These are phyloP conservation scores for Chimonanthus salicifolius DNA, from an alignment of 164 flowering plant genomes.

Conservation along the genomic window DNA sequence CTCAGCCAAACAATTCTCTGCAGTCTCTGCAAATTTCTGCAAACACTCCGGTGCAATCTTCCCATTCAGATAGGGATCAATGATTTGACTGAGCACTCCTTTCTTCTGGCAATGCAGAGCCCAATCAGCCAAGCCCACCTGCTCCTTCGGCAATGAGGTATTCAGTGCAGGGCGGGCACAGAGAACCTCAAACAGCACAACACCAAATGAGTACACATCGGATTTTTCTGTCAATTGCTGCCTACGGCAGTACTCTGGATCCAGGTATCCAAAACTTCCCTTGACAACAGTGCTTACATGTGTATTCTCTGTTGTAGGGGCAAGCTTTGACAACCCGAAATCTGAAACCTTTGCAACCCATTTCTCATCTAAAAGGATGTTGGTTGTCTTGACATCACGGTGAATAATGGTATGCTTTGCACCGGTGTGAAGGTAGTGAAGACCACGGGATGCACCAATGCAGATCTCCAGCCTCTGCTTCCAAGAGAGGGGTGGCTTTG, in stretches of 20 bases:
- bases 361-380: neutral
- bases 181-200: too few species aligned
- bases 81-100: constrained; percentile 32
- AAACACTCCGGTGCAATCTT: constrained; percentile 19
- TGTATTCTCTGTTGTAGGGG: constrained; percentile 31
- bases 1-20: constrained; percentile 33
- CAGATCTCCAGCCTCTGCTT: constrained; percentile 9
- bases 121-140: constrained; percentile 43
- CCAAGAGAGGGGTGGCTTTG: constrained; percentile 37
- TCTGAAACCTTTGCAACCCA: constrained; percentile 23
- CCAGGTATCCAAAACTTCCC: constrained; percentile 35
- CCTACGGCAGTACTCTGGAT: constrained; percentile 45
- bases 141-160: constrained; percentile 23
- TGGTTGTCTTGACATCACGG: constrained; percentile 48
- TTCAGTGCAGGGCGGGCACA: constrained; percentile 29
- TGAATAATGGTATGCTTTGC: constrained; percentile 30
- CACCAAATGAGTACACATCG: too few species aligned
- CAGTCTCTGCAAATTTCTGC: constrained; percentile 32
- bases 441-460: too few species aligned
- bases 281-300: constrained; percentile 33
- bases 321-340: constrained; percentile 41
- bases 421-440: too few species aligned
- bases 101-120: constrained; percentile 27
- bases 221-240: constrained; percentile 29
- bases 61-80: too few species aligned